Percentiles rank a stretch among this genome's conserved stretches.
Conservation (phyloP, 805 yeast genomes). For the Torulaspora franciscae region DNA sequence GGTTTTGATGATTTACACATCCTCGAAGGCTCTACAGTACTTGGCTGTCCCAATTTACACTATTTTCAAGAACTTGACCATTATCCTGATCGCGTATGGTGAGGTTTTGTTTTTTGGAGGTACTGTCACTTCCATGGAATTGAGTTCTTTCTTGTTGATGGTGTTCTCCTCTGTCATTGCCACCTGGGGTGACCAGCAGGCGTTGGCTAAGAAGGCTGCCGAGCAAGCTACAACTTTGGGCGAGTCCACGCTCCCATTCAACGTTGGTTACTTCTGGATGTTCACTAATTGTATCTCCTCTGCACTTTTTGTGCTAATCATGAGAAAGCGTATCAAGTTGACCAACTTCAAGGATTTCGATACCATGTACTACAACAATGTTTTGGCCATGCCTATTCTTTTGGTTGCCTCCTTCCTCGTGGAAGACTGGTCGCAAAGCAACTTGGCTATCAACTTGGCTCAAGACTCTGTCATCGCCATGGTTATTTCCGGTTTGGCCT, state of each 20-base stretch:
- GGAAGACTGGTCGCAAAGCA: slow-evolving; percentile 90
- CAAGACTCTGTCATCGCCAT: slow-evolving; percentile 69
- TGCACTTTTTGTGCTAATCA: slow-evolving; percentile 85
- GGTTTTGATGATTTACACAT: slow-evolving; percentile 92
- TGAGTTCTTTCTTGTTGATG: slow-evolving; percentile 85
- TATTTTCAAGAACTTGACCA: slow-evolving; percentile 95
- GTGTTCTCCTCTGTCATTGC: slow-evolving; percentile 95
- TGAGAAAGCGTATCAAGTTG: slow-evolving; percentile 97
- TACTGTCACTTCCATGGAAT: slow-evolving; percentile 78
- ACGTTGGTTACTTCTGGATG: slow-evolving; percentile 96
- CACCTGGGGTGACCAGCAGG: slow-evolving; percentile 71
- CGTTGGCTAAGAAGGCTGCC: slow-evolving; percentile 30
- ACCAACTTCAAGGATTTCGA: slow-evolving; percentile 95
- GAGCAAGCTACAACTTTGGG: slow-evolving; percentile 24
- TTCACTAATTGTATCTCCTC: slow-evolving; percentile 87
- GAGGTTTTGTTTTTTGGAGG: slow-evolving; percentile 98
- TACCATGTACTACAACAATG: slow-evolving; percentile 97
- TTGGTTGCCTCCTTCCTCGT: slow-evolving; percentile 65
- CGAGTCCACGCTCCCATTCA: slow-evolving; percentile 38
- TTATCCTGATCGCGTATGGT: slow-evolving; percentile 95
- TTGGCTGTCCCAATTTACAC: slow-evolving; percentile 94
- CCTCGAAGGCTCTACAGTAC: slow-evolving; percentile 89
- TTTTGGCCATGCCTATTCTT: slow-evolving; percentile 86
- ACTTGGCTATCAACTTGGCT: slow-evolving; percentile 69
- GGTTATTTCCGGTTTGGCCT: slow-evolving; percentile 88